Evolutionary conservation across 768 basidiomycete genomes (phyloP), one percentile per base, ranked within the genome.

Genomic region (Rhodotorula taiwanensis): DNA sequence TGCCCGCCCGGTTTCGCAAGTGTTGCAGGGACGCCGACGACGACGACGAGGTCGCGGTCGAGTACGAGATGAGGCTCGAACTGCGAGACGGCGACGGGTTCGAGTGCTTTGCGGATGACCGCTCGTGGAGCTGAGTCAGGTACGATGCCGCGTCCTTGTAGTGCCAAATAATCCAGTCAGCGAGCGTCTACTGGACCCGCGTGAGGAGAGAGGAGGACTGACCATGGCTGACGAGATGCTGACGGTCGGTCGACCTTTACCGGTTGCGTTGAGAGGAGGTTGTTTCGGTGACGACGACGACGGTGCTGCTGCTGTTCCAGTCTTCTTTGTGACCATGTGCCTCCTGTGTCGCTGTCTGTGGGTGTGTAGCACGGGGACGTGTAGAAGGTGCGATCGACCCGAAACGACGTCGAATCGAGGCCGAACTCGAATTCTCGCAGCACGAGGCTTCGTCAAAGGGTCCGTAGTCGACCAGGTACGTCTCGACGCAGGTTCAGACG

Each of bases 41-140:
- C 16, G 36, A 9, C 36, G 36, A 39, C 9, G 36, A 52, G 25
- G 42, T 47, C 21, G 56, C 21, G 25, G 60, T 45, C n/a, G 39
- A 58, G 58, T 68, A 68, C 39, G 62, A 64, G 51, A 68, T 34
- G 58, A 68, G 66, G 20, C 62, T 64, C 21, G 66, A 64, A 27
- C 44, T 45, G 18, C 58, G 52, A n/a, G 51, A 51, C 1, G 62
- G 50, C 28, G 54, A 60, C 52, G 56, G 48, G 21, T 28, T 20
- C 31, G 49, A 50, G 9, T 49, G 36, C 31, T 34, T 25, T 41
- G 49, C 39, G 5, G 55, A 25, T 27, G 58, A 60, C 47, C 58
- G 60, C 61, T 60, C 44, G 36, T 55, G 54, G 39, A 67, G 61
- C 36, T 58, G 45, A 2, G 57, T 52, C 4, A 67, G 42, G 51